Evolutionary conservation across 75 land plant genomes (phyloP).

Genomic region (Sequoia sempervirens): DNA sequence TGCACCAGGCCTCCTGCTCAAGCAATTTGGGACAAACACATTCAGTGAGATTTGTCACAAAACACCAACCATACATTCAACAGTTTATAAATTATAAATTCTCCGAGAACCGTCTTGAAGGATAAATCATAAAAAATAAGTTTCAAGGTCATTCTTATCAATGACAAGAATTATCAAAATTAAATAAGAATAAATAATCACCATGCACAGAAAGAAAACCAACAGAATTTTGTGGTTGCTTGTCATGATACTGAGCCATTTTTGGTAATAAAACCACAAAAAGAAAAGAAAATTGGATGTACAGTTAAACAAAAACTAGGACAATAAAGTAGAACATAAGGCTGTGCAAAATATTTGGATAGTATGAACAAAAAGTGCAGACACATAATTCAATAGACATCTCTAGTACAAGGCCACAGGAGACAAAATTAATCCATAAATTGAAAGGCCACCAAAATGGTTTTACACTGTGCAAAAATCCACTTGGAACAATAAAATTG

Average conservation of each 20-base stretch:
- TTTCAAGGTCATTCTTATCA: neutral
- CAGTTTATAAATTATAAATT: neutral
- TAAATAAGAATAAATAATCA: neutral
- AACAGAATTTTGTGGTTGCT: neutral
- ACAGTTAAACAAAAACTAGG: neutral
- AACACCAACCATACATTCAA: neutral
- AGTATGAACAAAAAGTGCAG: neutral
- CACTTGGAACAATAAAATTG: neutral
- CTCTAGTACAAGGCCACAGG: neutral
- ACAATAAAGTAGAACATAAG: neutral
- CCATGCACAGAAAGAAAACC: neutral
- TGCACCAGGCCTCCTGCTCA: constrained; percentile 94
- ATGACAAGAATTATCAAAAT: neutral
- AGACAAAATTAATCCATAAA: neutral
- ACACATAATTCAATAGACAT: neutral
- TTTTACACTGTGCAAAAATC: neutral
- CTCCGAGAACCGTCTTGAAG: neutral
- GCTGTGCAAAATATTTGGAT: neutral
- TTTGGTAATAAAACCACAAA: neutral
- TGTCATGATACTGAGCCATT: neutral
- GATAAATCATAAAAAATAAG: neutral
- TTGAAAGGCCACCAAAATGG: neutral
- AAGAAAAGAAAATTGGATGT: neutral
- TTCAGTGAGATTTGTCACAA: neutral
- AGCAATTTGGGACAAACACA: neutral